Conservation (phyloP, 2,329 filamentous ascomycete genomes). For the Aspergillus ustus region DNA sequence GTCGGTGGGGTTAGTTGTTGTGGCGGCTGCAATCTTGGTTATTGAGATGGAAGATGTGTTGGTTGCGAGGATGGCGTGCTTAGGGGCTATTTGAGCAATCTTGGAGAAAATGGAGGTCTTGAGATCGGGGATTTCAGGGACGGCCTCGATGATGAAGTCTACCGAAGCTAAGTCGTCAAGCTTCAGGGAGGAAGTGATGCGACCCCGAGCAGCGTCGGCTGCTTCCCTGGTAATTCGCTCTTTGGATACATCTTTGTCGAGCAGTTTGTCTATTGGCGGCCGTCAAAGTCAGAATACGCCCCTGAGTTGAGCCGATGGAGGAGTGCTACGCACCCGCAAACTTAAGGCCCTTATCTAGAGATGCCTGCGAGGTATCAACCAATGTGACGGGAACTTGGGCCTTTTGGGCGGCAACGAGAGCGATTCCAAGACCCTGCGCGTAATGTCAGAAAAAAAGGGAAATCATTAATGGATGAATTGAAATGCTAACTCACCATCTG, state of each 20-base stretch:
- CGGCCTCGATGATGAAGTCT: slow-evolving; percentile 97
- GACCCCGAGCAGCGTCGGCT: slow-evolving; percentile 72
- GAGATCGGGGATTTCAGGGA: slow-evolving; percentile 86
- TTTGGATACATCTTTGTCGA: slow-evolving; percentile 91
- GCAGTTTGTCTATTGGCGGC: slow-evolving; percentile 75
- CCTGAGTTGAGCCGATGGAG: neutral
- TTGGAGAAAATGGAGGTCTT: slow-evolving; percentile 87
- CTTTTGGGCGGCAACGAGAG: slow-evolving; percentile 85
- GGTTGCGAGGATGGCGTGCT: slow-evolving; percentile 89
- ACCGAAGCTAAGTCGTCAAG: slow-evolving; percentile 79
- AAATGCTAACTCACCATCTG: slow-evolving; percentile 76
- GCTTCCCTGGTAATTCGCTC: slow-evolving; percentile 80
- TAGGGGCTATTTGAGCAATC: slow-evolving; percentile 78
- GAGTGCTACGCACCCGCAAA: slow-evolving; percentile 73
- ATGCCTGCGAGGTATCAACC: slow-evolving; percentile 81
- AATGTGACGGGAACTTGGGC: slow-evolving; percentile 83
- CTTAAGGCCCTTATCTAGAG: slow-evolving; percentile 83
- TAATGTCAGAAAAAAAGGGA: too few relatives aligned
- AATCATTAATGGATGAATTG: too few relatives aligned
- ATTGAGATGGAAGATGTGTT: slow-evolving; percentile 99
- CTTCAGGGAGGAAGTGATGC: slow-evolving; percentile 71
- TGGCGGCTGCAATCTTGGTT: slow-evolving; percentile 90
- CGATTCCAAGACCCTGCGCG: slow-evolving; percentile 85
- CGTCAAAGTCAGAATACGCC: neutral
- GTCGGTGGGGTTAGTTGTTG: slow-evolving; percentile 76